Conservation (phyloP, 2,329 filamentous ascomycete genomes). For the Stagonosporopsis chrysanthemi region DNA sequence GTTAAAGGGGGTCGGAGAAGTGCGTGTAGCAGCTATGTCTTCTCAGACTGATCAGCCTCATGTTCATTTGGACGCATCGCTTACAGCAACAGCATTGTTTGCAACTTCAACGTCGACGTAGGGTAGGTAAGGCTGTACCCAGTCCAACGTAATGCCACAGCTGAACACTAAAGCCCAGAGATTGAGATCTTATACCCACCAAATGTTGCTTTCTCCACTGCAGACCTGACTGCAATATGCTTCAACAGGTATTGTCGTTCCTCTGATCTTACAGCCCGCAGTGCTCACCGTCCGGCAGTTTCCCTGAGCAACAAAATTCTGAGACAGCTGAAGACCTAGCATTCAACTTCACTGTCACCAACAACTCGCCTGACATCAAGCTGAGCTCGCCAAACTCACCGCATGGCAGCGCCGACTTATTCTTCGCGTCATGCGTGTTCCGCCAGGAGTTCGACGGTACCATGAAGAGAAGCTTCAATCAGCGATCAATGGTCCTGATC, state of each 20-base stretch:
- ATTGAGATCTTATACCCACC: slow-evolving; percentile 53
- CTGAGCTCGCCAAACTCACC: slow-evolving; percentile 49
- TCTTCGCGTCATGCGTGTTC: slow-evolving; percentile 51
- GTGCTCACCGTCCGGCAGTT: slow-evolving; percentile 38
- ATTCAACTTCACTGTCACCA: slow-evolving; percentile 52
- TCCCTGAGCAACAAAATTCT: slow-evolving; percentile 53
- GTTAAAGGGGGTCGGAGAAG: background rate
- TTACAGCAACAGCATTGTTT: slow-evolving; percentile 47
- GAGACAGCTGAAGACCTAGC: slow-evolving; percentile 50
- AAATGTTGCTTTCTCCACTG: slow-evolving; percentile 46
- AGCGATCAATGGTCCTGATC: slow-evolving; percentile 51
- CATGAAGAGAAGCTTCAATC: slow-evolving; percentile 54
- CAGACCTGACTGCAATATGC: slow-evolving; percentile 52
- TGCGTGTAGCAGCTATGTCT: background rate
- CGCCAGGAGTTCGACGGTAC: slow-evolving; percentile 52
- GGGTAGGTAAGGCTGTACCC: slow-evolving; percentile 38
- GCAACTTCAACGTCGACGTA: slow-evolving; percentile 55
- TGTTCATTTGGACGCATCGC: slow-evolving; percentile 1
- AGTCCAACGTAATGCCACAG: slow-evolving; percentile 11
- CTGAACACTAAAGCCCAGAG: slow-evolving; percentile 45
- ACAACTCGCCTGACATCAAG: slow-evolving; percentile 65
- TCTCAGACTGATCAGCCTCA: background rate
- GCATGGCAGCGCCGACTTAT: slow-evolving; percentile 47
- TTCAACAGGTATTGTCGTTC: slow-evolving; percentile 49
- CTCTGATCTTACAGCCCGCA: background rate